Evolutionary conservation across 108 stramenopile species (phyloP), one percentile per base, ranked within the genome.

Genomic region (Cyclotella choctawhatcheeana): DNA sequence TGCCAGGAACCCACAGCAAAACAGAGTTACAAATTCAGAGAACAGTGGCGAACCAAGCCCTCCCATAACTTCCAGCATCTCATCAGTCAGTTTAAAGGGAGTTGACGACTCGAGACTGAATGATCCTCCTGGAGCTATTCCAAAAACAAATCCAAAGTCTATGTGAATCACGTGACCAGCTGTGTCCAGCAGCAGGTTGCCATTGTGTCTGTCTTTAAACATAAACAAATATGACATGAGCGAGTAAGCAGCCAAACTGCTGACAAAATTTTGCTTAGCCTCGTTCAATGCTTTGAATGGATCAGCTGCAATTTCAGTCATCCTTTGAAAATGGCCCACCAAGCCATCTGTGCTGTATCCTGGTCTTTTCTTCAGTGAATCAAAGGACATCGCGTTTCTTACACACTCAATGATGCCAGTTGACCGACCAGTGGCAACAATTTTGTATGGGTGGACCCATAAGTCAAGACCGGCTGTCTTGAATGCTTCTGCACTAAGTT

Each of bases 141-240:
- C 95, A 44, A 99, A 92, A 7, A 99, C 88, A 70, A 98, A 99
- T 4, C 99, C 99, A 79, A 98, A 99, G 79, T 99, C 99, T 64
- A 99, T 99, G 82, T 99, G 99, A 67, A 98, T 90, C 20, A 99
- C 86, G 67, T 98, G 97, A n/a, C 98, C 99, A 25, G 91, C 89
- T 29, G 93, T 93, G 72, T 97, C 97, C 1, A 99, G 79, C 12
- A 99, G 81, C 50, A 99, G 71, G 78, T 99, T 98, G 13, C 96
- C 97, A 79, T 97, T 97, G 89, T 97, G 97, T 10, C 98, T 84
- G 76, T 99, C 99, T 80, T 99, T 99, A 86, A 99, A 93, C 72
- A 95, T 69, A 32, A 99, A 91, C 26, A 98, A 73, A 75, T 99
- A 97, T 47, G 95, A 98, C 61, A 97, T 87, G 7, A 99, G 76